Percentiles rank a stretch among this genome's conserved stretches.
phyloP scores from a whole-genome alignment of 2,329 filamentous ascomycete genomes.

The Calonectria pteridis region DNA sequence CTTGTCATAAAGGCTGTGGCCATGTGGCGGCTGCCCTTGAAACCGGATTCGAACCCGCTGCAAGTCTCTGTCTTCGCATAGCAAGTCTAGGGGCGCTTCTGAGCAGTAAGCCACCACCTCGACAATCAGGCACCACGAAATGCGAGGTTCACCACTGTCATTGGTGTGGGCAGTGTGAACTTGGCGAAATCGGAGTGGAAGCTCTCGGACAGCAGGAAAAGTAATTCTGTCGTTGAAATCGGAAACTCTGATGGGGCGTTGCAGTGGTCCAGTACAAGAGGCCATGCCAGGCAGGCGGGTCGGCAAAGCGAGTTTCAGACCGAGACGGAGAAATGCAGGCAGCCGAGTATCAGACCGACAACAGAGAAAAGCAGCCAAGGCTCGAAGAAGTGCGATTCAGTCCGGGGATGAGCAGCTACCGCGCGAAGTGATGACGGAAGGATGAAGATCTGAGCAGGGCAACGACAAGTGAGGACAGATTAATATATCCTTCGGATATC shows the following conservation, averaged over 20 bases:
- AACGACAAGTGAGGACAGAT: not conserved
- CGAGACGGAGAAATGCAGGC: not conserved
- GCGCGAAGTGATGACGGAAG: not conserved
- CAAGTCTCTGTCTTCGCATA: not conserved
- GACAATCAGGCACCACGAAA: not conserved
- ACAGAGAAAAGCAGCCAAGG: not conserved
- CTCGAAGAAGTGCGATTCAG: no score
- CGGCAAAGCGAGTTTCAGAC: not conserved
- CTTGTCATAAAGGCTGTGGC: no score
- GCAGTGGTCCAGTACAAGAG: not conserved
- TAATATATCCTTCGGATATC: not conserved
- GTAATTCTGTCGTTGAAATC: not conserved
- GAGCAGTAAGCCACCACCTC: not conserved
- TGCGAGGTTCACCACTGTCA: not conserved
- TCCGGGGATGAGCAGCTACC: no score
- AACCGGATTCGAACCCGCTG: not conserved
- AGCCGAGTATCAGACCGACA: not conserved
- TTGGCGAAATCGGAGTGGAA: not conserved
- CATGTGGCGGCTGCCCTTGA: accelerated
- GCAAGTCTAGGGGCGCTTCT: not conserved
- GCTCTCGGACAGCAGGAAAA: not conserved
- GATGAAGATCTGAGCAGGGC: not conserved
- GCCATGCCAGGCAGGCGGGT: not conserved
- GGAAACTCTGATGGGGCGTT: not conserved
- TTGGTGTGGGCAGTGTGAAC: not conserved